These are phyloP conservation scores for Osmozyma mogii DNA, from an alignment of 805 yeast genomes.

Conservation along the genomic window DNA sequence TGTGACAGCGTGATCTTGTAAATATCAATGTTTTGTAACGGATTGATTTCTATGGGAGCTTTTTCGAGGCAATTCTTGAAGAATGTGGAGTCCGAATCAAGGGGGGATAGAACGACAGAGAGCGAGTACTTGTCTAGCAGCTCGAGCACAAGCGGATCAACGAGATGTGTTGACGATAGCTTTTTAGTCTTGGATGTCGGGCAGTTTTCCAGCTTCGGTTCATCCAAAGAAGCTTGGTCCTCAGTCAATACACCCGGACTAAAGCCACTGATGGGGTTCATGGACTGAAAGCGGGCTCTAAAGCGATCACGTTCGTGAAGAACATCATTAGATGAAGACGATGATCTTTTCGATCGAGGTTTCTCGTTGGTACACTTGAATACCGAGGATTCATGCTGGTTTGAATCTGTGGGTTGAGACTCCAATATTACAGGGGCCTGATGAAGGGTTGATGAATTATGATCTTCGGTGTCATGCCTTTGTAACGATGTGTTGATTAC, in stretches of 20 bases:
- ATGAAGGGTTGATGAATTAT: too few species aligned
- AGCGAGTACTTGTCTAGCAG: constrained; percentile 3
- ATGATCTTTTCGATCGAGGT: constrained; percentile 34
- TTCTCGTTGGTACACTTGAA: too few species aligned
- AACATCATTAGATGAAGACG: constrained; percentile 33
- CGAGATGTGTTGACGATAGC: too few species aligned
- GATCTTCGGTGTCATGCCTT: too few species aligned
- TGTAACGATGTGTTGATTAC: too few species aligned
- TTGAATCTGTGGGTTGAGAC: too few species aligned
- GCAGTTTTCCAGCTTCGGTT: too few species aligned
- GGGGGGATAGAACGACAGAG: constrained; percentile 11
- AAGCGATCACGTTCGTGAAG: constrained; percentile 34
- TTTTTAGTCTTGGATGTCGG: constrained; percentile 33
- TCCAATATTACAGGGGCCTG: too few species aligned
- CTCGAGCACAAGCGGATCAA: constrained; percentile 3
- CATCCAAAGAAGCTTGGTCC: background rate
- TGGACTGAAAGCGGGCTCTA: constrained; percentile 28
- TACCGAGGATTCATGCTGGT: too few species aligned
- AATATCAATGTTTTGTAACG: background rate
- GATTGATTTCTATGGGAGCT: background rate
- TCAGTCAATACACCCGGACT: background rate
- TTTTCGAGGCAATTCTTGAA: constrained; percentile 4
- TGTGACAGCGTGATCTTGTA: constrained; percentile 3
- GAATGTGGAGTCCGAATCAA: constrained; percentile 11
- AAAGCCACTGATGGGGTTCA: constrained; percentile 17